phyloP scores from a whole-genome alignment of 805 yeast species.

The Naumovozyma castellii region DNA sequence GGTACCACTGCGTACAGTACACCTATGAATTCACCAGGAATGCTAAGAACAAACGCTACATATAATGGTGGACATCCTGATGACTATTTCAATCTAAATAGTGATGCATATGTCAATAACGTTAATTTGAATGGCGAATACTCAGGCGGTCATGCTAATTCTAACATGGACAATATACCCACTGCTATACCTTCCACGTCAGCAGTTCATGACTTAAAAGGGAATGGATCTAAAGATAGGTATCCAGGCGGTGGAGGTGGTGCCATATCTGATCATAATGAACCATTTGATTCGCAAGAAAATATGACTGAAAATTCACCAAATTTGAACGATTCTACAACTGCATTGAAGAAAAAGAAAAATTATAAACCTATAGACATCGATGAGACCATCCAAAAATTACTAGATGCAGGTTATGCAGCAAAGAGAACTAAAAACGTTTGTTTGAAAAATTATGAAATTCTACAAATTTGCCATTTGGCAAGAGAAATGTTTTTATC shows the following conservation, averaged over 20 bases:
- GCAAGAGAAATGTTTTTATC: constrained; percentile 84
- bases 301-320: background rate
- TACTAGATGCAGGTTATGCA: constrained; percentile 90
- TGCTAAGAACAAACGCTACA: constrained; percentile 7
- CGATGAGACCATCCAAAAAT: constrained; percentile 82
- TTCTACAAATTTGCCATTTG: constrained; percentile 72
- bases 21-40: constrained; percentile 28
- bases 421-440: constrained; percentile 87
- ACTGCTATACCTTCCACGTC: too few relatives aligned
- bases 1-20: constrained; percentile 26
- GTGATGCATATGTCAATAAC: background rate
- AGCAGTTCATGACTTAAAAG: background rate
- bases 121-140: background rate
- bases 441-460: constrained; percentile 84
- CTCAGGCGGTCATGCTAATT: too few relatives aligned
- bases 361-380: constrained; percentile 40
- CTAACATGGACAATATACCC: too few relatives aligned
- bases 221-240: background rate
- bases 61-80: constrained; percentile 3
- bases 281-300: background rate
- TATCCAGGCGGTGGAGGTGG: background rate
- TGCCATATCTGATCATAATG: background rate
- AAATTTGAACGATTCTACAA: background rate
- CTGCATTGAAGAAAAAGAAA: constrained; percentile 14
- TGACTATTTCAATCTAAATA: constrained; percentile 15